Evolutionary conservation across 1,284 basidiomycete species (phyloP).

Genomic region (Mycosarcoma mackinlayi): DNA sequence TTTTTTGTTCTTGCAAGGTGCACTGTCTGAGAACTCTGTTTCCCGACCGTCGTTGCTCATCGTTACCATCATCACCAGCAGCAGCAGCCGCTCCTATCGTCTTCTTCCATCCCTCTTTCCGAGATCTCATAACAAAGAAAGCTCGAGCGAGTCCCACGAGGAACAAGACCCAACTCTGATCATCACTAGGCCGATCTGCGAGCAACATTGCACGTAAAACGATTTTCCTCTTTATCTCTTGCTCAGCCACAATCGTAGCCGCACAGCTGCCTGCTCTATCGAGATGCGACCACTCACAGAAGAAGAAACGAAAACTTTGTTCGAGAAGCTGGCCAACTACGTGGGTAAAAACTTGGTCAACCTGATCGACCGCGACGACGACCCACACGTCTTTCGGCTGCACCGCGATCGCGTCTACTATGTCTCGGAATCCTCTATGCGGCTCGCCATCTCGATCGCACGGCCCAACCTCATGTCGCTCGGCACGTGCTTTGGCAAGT

Average conservation of each 20-base stretch:
- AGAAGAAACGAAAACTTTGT: conserved; percentile 74
- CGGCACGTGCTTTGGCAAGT: conserved; percentile 97
- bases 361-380: conserved; percentile 66
- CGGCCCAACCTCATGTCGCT: conserved; percentile 91
- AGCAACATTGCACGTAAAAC: not conserved
- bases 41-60: no score
- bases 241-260: not conserved
- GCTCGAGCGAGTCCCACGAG: no score
- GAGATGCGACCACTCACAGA: conserved; percentile 68
- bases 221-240: not conserved
- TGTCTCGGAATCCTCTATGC: conserved; percentile 75
- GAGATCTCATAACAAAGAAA: no score
- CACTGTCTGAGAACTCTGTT: no score
- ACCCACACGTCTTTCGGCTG: conserved; percentile 68
- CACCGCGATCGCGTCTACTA: conserved; percentile 68
- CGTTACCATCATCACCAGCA: no score
- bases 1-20: no score
- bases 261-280: not conserved
- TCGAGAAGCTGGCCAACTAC: conserved; percentile 90
- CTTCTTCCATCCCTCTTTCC: no score
- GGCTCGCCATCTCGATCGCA: conserved; percentile 88
- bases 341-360: conserved; percentile 89
- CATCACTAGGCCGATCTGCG: no score
- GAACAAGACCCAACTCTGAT: no score
- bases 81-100: no score